Base-by-base conservation (phyloP, 768 basidiomycete species). In the Hortiboletus flavorubellus region DNA sequence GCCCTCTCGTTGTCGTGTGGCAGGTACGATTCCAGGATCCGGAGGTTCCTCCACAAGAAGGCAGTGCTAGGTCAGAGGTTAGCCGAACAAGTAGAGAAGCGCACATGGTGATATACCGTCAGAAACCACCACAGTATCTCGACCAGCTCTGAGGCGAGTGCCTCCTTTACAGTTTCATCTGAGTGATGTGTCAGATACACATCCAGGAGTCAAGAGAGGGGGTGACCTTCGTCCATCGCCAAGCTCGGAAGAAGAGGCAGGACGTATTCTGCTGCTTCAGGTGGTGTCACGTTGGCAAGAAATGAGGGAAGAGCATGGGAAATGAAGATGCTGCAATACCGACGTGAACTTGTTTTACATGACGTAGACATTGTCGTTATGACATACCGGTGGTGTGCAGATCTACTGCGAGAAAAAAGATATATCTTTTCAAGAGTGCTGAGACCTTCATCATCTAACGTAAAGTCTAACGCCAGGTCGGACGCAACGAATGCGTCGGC, bases 41-140 rank as follows among this genome's bases (percentile, higher is more conserved):
- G 57, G 30, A 8, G 63, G 53, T 40, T 83, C 82, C 29, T 83
- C 80, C 29, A 82, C 76, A 35, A 91, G 68, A 68, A 83, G 81
- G 68, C 89, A 93, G 59, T 84, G 80, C 86, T 89, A 64, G 23
- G 55, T 34, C 21, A 53, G 46, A 49, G 16, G 16, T 46, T 51
- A 52, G 53, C 44, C n/a, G 53, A 21, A 42, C 55, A 23, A 21
- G 47, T 12, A 38, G 29, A 30, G n/a, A 61, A 45, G 34, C 10
- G 49, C 15, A 43, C 39, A n/a, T 14, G 53, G 50, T 31, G 37
- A 59, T 68, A 53, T 60, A 84, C 85, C 52, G 86, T 83, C 63
- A 91, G 85, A 73, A 96, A 98, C 86, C 92, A 96, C 93, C 93
- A 97, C 46, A 97, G 82, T 61, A 96, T 82, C 47, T 81, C 75